Base-by-base conservation (phyloP, 768 basidiomycete genomes). In the Leccinellum luteum region DNA sequence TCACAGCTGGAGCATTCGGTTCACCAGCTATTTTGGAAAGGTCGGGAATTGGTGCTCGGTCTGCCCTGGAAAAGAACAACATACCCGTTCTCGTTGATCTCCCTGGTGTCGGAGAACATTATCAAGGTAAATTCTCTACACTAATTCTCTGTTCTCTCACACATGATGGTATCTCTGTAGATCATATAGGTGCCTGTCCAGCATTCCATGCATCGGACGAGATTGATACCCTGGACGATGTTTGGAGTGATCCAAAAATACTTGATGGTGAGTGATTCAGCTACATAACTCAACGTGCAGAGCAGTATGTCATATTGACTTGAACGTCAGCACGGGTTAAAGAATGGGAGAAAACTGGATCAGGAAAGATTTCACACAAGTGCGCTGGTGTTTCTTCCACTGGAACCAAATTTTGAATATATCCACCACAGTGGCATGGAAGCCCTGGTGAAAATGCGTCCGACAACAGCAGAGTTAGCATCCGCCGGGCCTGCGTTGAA, bases 41-140 rank as follows among this genome's bases (percentile, higher is more conserved):
- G 23, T 86, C 85, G 0, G 88, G 90, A 9, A 86, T 94, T 52
- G 90, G 90, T 12, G 76, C 80, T 3, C 61, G 66, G 9, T 65
- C 70, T 1, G 61, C 86, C 19, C 72, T 91, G 30, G 64, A 78
- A 48, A 72, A 72, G 47, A 70, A 79, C 52, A 77, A 75, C 5
- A 77, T 92, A 43, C 58, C 67, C 7, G 72, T 83, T 14, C n/a
- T 50, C 4, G 49, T 50, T 7, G 21, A 32, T 50, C 28, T 50
- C 3, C 49, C 49, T 32, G 49, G 49, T 32, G 49, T 50, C 19
- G 49, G 49, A 30, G 49, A 50, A 32, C 21, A 50, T 50, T 50
- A 81, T 51, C 76, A 79, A 63, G 83, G 83, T 81, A 52, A 28
- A 69, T 60, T 7, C 75, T 15, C 17, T 48, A 15, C 31, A 21